These are phyloP conservation scores for Austroboletus festivus DNA, from an alignment of 768 basidiomycete genomes.

Conservation along the genomic window DNA sequence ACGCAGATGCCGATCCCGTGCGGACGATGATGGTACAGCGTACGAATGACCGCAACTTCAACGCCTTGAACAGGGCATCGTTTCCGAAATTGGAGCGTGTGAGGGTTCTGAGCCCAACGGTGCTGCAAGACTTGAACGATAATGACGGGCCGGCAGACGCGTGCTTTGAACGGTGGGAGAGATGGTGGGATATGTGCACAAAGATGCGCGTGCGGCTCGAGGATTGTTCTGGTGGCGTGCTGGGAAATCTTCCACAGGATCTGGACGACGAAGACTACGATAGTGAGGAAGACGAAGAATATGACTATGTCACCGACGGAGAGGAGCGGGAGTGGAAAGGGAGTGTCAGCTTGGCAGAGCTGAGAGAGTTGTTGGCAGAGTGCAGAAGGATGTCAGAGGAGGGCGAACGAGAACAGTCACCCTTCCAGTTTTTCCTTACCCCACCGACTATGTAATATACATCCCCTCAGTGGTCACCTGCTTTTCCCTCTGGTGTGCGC, in stretches of 20 bases:
- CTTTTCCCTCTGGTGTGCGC: conserved; percentile 69
- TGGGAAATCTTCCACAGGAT: conserved; percentile 44
- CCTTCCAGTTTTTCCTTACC: conserved; percentile 18
- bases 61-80: conserved; percentile 44
- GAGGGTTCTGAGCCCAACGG: conserved; percentile 51
- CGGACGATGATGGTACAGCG: conserved; percentile 44
- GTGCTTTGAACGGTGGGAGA: conserved; percentile 56
- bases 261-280: conserved; percentile 34
- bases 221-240: conserved; percentile 67
- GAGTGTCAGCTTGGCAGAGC: conserved; percentile 36
- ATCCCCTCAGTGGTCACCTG: conserved; percentile 21
- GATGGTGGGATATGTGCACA: conserved; percentile 61
- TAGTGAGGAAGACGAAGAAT: conserved; percentile 31
- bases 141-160: conserved; percentile 45
- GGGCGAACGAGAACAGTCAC: conserved; percentile 26
- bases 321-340: conserved; percentile 29
- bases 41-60: conserved; percentile 66
- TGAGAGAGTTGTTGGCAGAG: conserved; percentile 56
- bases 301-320: conserved; percentile 32
- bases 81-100: conserved; percentile 63
- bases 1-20: conserved; percentile 41
- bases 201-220: conserved; percentile 56
- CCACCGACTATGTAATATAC: conserved; percentile 7
- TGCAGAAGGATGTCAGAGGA: conserved; percentile 46
- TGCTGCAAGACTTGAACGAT: conserved; percentile 57